A percentile compares a stretch with the other conserved stretches of the same genome.
Conservation (phyloP, 1,139 yeast genomes). For the Kodamaea arcana region DNA sequence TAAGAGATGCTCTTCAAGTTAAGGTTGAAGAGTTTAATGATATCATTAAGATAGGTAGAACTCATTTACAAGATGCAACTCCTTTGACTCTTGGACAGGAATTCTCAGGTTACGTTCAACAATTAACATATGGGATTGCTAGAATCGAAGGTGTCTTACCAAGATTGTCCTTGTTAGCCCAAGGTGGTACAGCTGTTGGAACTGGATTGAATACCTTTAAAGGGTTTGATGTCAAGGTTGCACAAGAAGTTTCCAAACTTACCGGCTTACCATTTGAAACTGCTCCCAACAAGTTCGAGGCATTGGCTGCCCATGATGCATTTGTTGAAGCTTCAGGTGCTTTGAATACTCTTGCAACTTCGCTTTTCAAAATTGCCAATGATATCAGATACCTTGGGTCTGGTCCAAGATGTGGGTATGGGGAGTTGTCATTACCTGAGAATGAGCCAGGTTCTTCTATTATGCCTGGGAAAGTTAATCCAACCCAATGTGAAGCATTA, state of each 20-base stretch:
- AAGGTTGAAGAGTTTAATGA: constrained; percentile 16
- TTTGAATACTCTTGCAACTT: constrained; percentile 17
- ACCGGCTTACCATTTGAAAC: constrained; percentile 18
- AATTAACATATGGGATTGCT: constrained; percentile 17
- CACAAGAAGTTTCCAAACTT: constrained; percentile 14
- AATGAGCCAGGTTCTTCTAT: constrained; percentile 21
- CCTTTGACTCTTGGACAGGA: constrained; percentile 21
- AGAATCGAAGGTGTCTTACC: constrained; percentile 17
- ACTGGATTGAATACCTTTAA: constrained; percentile 19
- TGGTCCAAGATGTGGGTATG: constrained; percentile 22
- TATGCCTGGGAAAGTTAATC: constrained; percentile 22
- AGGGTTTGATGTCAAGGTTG: constrained; percentile 17
- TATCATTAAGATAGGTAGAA: constrained; percentile 20
- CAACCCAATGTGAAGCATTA: constrained; percentile 20
- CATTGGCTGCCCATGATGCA: constrained; percentile 21
- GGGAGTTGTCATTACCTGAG: constrained; percentile 19
- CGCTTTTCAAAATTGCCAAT: constrained; percentile 19
- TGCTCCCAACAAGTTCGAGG: constrained; percentile 22
- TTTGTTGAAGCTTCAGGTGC: constrained; percentile 21
- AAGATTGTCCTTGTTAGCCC: constrained; percentile 18
- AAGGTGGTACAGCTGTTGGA: constrained; percentile 22
- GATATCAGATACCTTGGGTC: constrained; percentile 21
- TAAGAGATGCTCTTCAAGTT: constrained; percentile 15
- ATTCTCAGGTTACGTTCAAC: constrained; percentile 20
- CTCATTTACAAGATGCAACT: constrained; percentile 21